Base-by-base conservation (phyloP, 2,329 filamentous ascomycete genomes). In the Emergomyces pasteurianus region DNA sequence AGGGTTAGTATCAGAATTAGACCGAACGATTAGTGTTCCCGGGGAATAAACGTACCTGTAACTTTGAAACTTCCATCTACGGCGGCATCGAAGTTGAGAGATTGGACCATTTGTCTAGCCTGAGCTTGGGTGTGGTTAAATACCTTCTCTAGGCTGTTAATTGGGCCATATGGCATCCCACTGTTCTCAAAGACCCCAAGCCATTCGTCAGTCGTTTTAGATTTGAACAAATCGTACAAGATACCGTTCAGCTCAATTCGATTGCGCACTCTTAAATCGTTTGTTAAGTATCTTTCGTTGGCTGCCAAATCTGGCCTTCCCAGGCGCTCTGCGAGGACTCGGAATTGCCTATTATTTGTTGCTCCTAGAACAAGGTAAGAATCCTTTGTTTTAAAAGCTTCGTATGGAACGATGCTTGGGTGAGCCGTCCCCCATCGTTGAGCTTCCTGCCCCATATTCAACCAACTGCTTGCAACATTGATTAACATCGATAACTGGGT, bases 351-450 rank as follows among this genome's bases (percentile, higher is more conserved):
- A 68, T 89, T 85, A 66, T 90, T 90, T n/a, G 85, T 86, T 34
- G 86, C 86, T 4, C 87, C 87, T 54, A 89, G 80, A 23, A 90
- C 79, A 42, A 90, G 80, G 61, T 85, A 83, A n/a, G 86, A 85
- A 63, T 90, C 86, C 60, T 81, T 83, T 3, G 87, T 89, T 68
- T 84, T 81, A 73, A 89, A 80, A 0, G 75, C 75, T 60, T 79
- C 72, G 58, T 79, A 81, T 1, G 78, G 78, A 12, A 77, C 78
- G 38, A 79, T 75, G 42, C 72, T 78, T 0, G 78, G 77, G 68
- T 80, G 78, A 26, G 71, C 74, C 6, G 75, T 77, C 3, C 78
- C 78, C 70, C 74, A 79, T 10, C 77, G 72, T 58, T 75, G 66
- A 0, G 74, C 74, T 62, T 78, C 73, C 3, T 74, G 68, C 0